phyloP scores from a whole-genome alignment of 1,284 basidiomycete species.

The Retiboletus flavoniger region DNA sequence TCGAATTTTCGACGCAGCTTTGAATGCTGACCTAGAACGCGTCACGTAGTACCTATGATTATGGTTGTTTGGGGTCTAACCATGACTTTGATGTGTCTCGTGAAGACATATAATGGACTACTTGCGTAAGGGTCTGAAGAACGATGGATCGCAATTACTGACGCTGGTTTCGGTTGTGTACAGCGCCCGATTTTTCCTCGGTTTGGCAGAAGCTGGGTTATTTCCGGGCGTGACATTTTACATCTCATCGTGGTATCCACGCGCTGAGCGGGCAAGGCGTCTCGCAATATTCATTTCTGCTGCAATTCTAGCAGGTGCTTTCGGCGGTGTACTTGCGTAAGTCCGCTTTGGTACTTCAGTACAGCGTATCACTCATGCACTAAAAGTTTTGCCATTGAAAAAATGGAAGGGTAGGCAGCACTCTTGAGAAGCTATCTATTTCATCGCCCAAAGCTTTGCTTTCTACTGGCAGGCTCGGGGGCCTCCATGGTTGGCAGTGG shows the following conservation, averaged over 20 bases:
- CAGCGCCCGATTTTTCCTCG: conserved; percentile 43
- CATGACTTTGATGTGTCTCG: conserved; percentile 40
- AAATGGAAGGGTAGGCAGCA: conserved; percentile 18
- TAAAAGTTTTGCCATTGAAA: conserved; percentile 14
- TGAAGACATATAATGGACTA: conserved; percentile 32
- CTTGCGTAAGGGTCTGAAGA: conserved; percentile 22
- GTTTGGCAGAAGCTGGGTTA: conserved; percentile 19
- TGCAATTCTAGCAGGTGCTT: conserved; percentile 19
- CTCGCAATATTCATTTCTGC: conserved; percentile 13
- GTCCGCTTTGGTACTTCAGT: not conserved
- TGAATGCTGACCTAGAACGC: not conserved
- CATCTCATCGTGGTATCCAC: conserved; percentile 22
- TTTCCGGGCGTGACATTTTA: conserved; percentile 20
- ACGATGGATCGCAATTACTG: not conserved
- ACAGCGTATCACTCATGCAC: conserved; percentile 3
- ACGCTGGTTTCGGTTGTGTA: not conserved
- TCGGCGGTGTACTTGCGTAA: conserved; percentile 21
- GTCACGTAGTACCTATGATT: conserved; percentile 41
- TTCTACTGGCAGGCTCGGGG: conserved; percentile 29
- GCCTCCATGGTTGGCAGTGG: conserved; percentile 45
- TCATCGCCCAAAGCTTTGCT: not conserved
- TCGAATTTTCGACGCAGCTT: not conserved
- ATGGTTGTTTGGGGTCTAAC: conserved; percentile 49
- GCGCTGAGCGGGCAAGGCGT: conserved; percentile 14
- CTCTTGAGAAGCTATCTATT: not conserved